phyloP scores from a whole-genome alignment of 2,329 filamentous ascomycete genomes.

The Colletotrichum truncatum region DNA sequence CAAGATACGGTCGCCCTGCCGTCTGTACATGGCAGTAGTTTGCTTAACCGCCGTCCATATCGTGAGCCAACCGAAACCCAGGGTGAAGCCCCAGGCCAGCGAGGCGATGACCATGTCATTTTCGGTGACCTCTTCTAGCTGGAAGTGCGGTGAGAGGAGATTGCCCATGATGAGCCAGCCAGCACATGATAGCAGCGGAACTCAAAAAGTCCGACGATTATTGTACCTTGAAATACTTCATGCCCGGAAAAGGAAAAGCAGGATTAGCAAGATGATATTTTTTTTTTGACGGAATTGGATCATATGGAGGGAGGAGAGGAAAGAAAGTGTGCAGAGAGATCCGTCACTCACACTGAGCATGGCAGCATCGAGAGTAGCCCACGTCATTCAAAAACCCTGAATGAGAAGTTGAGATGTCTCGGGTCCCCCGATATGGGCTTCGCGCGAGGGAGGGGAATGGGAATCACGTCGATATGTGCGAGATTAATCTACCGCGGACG shows the following conservation, averaged over 20 bases:
- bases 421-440: neutral
- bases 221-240: conserved; percentile 7
- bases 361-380: neutral
- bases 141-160: conserved; percentile 32
- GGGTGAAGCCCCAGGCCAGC: conserved; percentile 47
- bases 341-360: conserved; percentile 2
- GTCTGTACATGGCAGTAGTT: conserved; percentile 43
- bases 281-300: neutral
- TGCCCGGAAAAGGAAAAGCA: neutral
- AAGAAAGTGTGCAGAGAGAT: neutral
- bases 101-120: conserved; percentile 40
- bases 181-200: conserved; percentile 18
- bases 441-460: neutral
- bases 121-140: conserved; percentile 32
- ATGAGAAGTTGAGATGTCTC: neutral
- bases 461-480: neutral
- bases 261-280: no score
- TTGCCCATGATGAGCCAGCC: conserved; percentile 22
- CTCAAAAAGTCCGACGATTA: conserved; percentile 7
- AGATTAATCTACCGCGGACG: neutral
- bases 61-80: conserved; percentile 51
- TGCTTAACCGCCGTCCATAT: conserved; percentile 47
- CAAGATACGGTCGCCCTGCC: conserved; percentile 38
- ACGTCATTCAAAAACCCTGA: conserved; percentile 9
- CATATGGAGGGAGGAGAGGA: neutral